A percentile compares a stretch with the other conserved stretches of the same genome.
These are phyloP conservation scores for Colletotrichum filicis DNA, from an alignment of 2,329 filamentous ascomycete genomes.

Conservation along the genomic window DNA sequence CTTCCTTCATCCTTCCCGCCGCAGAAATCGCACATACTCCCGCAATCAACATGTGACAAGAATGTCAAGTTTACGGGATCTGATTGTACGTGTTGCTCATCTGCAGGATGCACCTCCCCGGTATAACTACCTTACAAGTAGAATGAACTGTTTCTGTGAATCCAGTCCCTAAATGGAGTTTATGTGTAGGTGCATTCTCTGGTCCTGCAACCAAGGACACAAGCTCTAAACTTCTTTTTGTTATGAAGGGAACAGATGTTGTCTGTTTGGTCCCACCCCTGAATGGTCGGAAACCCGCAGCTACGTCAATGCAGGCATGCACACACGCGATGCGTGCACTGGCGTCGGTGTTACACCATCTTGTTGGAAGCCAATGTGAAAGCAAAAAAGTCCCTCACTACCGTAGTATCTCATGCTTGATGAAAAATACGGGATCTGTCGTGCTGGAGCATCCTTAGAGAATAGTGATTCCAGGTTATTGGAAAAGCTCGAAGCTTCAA, in stretches of 20 bases:
- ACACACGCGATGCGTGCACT: not conserved
- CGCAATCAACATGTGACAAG: not conserved
- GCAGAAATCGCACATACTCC: not conserved
- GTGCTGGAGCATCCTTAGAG: not conserved
- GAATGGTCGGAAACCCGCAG: conserved; percentile 21
- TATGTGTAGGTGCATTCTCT: not conserved
- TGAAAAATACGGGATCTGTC: not conserved
- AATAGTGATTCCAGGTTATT: not conserved
- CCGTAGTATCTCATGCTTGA: not conserved
- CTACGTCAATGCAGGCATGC: conserved; percentile 24
- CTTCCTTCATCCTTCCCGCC: not conserved
- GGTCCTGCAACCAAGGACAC: not conserved
- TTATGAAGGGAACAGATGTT: not conserved
- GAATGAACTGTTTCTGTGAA: not conserved
- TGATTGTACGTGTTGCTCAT: not conserved
- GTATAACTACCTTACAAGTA: not conserved
- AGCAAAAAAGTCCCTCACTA: not conserved
- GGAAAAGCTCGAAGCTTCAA: not conserved
- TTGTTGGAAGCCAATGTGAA: not conserved
- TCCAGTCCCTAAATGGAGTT: too few relatives aligned
- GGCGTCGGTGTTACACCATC: not conserved
- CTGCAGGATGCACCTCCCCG: not conserved
- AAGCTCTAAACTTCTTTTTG: not conserved
- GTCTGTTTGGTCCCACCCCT: not conserved
- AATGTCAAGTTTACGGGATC: conserved; percentile 19